A percentile compares a stretch with the other conserved stretches of the same genome.
Evolutionary conservation across 2,329 filamentous ascomycete genomes (phyloP).

Genomic region (Beauveria asiatica): DNA sequence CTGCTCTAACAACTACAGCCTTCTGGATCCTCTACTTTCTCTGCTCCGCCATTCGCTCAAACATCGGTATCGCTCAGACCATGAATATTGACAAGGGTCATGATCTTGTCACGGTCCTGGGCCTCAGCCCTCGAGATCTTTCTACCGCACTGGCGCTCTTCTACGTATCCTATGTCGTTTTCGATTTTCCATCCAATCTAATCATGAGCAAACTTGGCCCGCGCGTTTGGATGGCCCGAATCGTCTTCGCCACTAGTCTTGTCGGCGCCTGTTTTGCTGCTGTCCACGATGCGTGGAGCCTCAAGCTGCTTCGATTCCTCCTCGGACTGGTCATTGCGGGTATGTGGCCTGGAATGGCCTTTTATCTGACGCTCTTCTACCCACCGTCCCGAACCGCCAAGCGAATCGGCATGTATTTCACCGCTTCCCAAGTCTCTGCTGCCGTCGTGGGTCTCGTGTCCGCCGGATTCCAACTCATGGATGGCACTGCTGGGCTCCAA

Average conservation of each 20-base stretch:
- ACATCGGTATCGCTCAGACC: conserved; percentile 87
- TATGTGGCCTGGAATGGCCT: conserved; percentile 94
- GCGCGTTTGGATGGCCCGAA: conserved; percentile 84
- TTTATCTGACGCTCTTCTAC: conserved; percentile 87
- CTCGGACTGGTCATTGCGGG: conserved; percentile 83
- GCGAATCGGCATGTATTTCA: conserved; percentile 84
- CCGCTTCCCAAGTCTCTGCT: conserved; percentile 78
- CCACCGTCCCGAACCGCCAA: conserved; percentile 79
- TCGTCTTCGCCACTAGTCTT: conserved; percentile 78
- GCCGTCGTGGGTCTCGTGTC: conserved; percentile 84
- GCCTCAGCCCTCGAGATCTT: conserved; percentile 64
- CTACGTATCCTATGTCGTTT: conserved; percentile 86
- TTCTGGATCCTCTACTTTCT: conserved; percentile 91
- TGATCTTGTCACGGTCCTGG: conserved; percentile 63
- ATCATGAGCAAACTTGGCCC: conserved; percentile 81
- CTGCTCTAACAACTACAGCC: conserved; percentile 33
- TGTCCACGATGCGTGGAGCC: conserved; percentile 73
- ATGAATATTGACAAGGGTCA: conserved; percentile 70
- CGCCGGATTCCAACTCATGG: conserved; percentile 87
- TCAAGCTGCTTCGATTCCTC: conserved; percentile 80
- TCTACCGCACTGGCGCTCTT: conserved; percentile 81
- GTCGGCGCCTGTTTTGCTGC: conserved; percentile 79
- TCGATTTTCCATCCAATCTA: conserved; percentile 82
- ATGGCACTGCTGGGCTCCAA: conserved; percentile 64
- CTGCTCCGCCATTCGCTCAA: conserved; percentile 84